Conservation (phyloP, 2,329 filamentous ascomycete genomes). For the Neonectria magnoliae region DNA sequence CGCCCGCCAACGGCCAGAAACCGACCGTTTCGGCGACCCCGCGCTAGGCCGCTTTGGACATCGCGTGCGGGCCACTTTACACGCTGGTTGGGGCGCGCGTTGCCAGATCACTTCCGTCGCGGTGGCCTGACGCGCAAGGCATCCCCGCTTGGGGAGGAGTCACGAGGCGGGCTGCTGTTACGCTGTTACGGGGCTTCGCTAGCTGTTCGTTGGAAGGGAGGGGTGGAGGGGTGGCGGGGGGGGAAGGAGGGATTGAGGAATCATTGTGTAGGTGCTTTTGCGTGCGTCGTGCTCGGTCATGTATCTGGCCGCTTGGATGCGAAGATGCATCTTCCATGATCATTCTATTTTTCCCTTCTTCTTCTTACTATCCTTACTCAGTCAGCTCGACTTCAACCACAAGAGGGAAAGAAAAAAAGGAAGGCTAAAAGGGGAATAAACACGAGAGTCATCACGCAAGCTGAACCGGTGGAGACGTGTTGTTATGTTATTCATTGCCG, state of each 20-base stretch:
- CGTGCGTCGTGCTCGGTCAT: background rate
- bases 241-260: background rate
- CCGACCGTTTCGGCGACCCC: constrained; percentile 35
- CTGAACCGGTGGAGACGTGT: constrained; percentile 12
- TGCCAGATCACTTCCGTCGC: constrained; percentile 2
- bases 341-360: background rate
- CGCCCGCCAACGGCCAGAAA: constrained; percentile 32
- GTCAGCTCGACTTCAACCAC: background rate
- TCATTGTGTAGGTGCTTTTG: no score
- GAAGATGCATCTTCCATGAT: background rate
- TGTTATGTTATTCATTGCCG: constrained; percentile 14
- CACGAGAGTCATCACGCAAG: background rate
- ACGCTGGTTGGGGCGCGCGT: constrained; percentile 29
- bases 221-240: no score
- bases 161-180: background rate
- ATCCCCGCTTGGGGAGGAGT: constrained; percentile 28
- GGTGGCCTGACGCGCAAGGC: constrained; percentile 40
- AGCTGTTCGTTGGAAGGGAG: background rate
- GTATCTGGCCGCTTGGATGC: background rate
- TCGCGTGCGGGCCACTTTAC: constrained; percentile 34
- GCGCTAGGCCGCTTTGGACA: constrained; percentile 28
- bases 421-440: background rate
- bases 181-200: background rate
- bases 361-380: background rate
- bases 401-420: background rate